Evolutionary conservation across 225 moss, liverwort and hornwort genomes (phyloP).

Genomic region (Bryoerythrophyllum caledonicum): DNA sequence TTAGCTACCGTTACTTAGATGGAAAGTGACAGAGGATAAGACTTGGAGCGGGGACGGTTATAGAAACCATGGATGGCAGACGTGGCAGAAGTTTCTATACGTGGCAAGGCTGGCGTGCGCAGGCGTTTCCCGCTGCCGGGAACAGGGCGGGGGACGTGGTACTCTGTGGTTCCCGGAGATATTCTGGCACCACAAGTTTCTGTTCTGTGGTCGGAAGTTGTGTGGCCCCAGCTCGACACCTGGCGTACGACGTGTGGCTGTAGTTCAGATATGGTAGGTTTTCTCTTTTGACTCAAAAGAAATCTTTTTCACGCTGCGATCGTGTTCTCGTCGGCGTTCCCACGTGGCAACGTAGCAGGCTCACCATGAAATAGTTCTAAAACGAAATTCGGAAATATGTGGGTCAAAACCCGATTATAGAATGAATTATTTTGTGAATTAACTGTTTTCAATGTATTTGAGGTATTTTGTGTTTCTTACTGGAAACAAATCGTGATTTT

Average conservation of each 20-base stretch:
- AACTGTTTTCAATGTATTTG: no score
- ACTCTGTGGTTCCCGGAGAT: neutral
- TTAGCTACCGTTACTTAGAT: no score
- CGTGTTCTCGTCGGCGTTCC: neutral
- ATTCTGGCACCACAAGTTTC: neutral
- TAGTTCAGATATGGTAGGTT: neutral
- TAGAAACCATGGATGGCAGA: neutral
- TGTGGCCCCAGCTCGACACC: constrained; percentile 16
- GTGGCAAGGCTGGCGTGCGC: neutral
- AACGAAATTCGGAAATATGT: no score
- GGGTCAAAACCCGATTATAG: no score
- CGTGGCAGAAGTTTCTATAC: neutral
- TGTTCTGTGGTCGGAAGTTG: neutral
- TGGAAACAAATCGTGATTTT: no score
- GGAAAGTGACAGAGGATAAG: neutral
- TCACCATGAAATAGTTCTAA: no score
- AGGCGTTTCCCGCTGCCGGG: neutral
- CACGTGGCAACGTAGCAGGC: neutral
- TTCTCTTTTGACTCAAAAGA: neutral
- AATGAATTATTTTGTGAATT: no score
- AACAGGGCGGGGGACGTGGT: neutral
- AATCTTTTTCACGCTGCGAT: no score
- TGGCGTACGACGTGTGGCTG: neutral
- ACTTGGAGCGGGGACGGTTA: neutral
- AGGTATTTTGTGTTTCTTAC: no score